Percentiles rank a stretch among this genome's conserved stretches.
Conservation (phyloP, 2,329 filamentous ascomycete species). For the Septoria petroselini region DNA sequence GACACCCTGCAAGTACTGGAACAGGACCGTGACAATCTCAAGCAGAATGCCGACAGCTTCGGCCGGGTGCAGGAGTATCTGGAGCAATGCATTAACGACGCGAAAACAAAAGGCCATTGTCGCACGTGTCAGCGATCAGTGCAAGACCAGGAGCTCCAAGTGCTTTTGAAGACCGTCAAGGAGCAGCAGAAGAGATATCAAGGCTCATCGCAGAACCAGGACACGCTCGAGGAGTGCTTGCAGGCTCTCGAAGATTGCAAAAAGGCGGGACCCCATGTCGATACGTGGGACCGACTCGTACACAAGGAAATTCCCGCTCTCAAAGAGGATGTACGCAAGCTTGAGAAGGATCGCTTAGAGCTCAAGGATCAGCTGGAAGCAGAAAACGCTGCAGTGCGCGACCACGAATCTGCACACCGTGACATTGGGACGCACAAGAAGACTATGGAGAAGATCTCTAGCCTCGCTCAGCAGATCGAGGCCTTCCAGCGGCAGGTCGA, state of each 20-base stretch:
- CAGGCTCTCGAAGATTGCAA: conserved; percentile 50
- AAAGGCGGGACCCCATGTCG: conserved; percentile 64
- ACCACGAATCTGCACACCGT: conserved; percentile 61
- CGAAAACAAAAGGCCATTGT: conserved; percentile 69
- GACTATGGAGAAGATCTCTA: conserved; percentile 71
- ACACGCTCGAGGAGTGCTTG: conserved; percentile 56
- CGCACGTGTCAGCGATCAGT: conserved; percentile 72
- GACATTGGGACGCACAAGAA: conserved; percentile 74
- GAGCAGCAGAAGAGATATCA: conserved; percentile 24
- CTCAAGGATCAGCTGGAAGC: conserved; percentile 51
- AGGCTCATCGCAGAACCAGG: conserved; percentile 8
- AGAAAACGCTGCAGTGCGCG: conserved; percentile 65
- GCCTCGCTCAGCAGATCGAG: conserved; percentile 68
- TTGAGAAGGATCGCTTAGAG: conserved; percentile 41
- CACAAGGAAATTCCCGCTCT: conserved; percentile 67
- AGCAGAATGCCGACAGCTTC: conserved; percentile 50
- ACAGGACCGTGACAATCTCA: conserved; percentile 53
- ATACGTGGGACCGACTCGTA: conserved; percentile 68
- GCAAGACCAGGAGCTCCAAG: conserved; percentile 57
- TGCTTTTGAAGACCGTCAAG: conserved; percentile 65
- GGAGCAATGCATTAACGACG: conserved; percentile 37
- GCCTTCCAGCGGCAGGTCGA: conserved; percentile 71
- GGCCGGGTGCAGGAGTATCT: conserved; percentile 28
- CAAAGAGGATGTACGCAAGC: conserved; percentile 59
- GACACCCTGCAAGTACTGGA: conserved; percentile 50